Evolutionary conservation across 2,329 filamentous ascomycete genomes (phyloP).

Genomic region (Fusarium cyanostomum): DNA sequence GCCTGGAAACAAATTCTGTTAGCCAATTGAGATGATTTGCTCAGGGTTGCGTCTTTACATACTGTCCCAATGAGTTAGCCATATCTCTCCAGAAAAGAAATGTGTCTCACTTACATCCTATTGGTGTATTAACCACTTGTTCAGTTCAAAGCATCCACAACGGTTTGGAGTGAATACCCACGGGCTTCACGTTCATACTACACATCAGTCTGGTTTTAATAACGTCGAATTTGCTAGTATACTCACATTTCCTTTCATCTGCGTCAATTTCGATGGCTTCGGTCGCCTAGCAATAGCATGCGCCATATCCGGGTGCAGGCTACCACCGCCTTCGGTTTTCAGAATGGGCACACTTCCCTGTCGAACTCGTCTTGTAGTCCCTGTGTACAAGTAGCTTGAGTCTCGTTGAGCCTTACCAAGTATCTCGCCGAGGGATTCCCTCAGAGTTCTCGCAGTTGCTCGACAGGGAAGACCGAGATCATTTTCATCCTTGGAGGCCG

Average conservation of each 20-base stretch:
- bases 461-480: background rate
- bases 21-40: background rate
- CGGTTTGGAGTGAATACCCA: background rate
- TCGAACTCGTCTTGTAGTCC: background rate
- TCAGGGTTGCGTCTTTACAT: background rate
- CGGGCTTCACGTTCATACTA: background rate
- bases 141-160: background rate
- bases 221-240: background rate
- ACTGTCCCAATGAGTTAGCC: background rate
- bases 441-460: background rate
- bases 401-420: background rate
- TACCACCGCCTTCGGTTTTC: background rate
- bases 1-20: background rate
- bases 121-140: background rate
- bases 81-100: background rate
- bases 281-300: background rate
- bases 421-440: background rate
- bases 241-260: slow-evolving; percentile 11
- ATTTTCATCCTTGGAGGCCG: background rate
- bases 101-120: background rate
- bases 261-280: background rate
- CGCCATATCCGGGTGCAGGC: slow-evolving; percentile 1
- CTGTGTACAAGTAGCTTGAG: background rate
- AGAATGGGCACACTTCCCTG: background rate
- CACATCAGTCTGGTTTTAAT: background rate